Base-by-base conservation (phyloP, 108 stramenopile species). In the Thalassiosira profunda region DNA sequence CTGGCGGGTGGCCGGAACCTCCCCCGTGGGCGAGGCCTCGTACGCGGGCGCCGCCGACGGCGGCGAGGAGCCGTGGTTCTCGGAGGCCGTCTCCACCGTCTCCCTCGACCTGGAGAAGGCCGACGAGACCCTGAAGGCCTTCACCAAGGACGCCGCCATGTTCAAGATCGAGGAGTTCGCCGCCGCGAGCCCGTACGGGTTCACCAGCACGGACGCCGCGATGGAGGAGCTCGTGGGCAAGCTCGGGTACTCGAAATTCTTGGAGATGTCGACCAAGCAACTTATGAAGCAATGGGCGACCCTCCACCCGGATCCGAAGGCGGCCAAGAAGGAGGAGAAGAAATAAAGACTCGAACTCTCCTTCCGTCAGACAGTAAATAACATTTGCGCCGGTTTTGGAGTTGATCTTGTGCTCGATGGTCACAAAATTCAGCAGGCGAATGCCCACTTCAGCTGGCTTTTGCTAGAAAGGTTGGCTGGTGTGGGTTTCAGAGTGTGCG, bases 11-110 rank as follows among this genome's bases (percentile, higher is more conserved):
- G 89, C 90, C 26, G 94, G 94, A 81, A 96, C 94, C 35, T 87
- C 86, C 54, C 94, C 94, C 43, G 76, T 92, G 15, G 94, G 94
- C 24, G 88, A 96, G 72, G 54, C 76, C 15, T 87, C 86, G 12
- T 96, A 87, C 58, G 33, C 73, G 21, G 94, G 91, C 61, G 91
- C 88, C 31, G 70, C 90, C 25, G 94, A 93, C 84, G 91, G 91
- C 64, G 91, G 90, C 63, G 94, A 93, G 53, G 94, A 96, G 66
- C 94, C 94, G 21, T 96, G 94, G 94, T 93, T 93, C 81, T 80
- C 94, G 24, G 94, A 96, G 81, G 94, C 94, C 36, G 87, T 96
- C 45, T 89, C 88, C 44, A 96, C 94, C 24, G 94, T 96, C 63
- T 84, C 82, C 36, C 84, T 96, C 34, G 94, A 96, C 72, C 75